Evolutionary conservation across 805 yeast species (phyloP).

Genomic region (Pichia sporocuriosa): DNA sequence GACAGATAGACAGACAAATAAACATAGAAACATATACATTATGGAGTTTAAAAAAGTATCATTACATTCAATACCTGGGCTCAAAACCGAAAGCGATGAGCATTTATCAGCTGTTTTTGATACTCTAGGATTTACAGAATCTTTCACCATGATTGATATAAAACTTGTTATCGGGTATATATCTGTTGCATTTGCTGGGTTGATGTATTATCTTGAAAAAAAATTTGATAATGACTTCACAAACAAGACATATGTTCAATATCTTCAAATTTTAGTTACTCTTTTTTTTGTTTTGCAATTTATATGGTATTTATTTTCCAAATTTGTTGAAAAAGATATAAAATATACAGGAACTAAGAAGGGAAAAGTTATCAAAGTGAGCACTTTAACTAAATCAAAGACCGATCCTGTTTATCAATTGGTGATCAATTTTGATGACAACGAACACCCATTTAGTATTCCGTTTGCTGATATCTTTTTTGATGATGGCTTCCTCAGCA

Average conservation of each 20-base stretch:
- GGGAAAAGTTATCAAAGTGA: constrained; percentile 32
- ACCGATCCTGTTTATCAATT: constrained; percentile 41
- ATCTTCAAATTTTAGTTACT: constrained; percentile 32
- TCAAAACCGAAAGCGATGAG: constrained; percentile 46
- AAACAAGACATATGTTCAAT: constrained; percentile 29
- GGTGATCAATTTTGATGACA: constrained; percentile 26
- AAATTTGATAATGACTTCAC: constrained; percentile 36
- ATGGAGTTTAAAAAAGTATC: constrained; percentile 25
- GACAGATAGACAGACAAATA: too few species aligned
- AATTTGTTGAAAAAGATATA: constrained; percentile 34
- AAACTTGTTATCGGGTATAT: constrained; percentile 44
- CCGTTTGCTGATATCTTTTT: constrained; percentile 41
- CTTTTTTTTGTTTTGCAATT: constrained; percentile 34
- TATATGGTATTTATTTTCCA: constrained; percentile 30
- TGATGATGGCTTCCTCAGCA: constrained; percentile 38
- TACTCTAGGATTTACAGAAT: constrained; percentile 41
- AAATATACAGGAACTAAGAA: constrained; percentile 41
- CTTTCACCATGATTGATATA: constrained; percentile 38
- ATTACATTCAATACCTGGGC: constrained; percentile 38
- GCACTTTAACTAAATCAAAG: constrained; percentile 31
- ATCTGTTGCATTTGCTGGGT: constrained; percentile 41
- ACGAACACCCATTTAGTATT: constrained; percentile 18
- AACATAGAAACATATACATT: not conserved
- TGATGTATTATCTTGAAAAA: constrained; percentile 43
- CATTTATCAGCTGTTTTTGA: constrained; percentile 35